A percentile compares a stretch with the other conserved stretches of the same genome.
Evolutionary conservation across 257 asterid species (phyloP).

Genomic region (Lavandula angustifolia): DNA sequence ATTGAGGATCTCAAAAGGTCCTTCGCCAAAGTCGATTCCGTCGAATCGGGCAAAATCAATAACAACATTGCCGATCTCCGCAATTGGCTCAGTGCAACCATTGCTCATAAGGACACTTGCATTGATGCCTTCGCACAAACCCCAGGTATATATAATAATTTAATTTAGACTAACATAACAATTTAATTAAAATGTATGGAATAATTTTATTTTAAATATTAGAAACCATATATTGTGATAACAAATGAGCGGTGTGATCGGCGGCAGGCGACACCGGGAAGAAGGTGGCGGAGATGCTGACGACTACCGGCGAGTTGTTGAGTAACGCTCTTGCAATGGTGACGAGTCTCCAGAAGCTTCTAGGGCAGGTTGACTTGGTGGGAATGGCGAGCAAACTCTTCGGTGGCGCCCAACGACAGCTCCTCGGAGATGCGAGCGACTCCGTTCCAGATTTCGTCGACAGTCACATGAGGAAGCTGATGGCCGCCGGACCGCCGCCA

Average conservation of each 20-base stretch:
- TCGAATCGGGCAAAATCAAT: conserved; percentile 34
- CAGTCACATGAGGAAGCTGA: conserved; percentile 36
- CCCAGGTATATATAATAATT: no score
- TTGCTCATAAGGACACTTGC: conserved; percentile 63
- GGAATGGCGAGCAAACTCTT: conserved; percentile 15
- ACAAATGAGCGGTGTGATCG: no score
- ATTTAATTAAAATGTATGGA: no score
- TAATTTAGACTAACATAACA: no score
- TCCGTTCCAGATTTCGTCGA: conserved; percentile 32
- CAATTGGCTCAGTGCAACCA: conserved; percentile 73
- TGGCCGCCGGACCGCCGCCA: conserved; percentile 21
- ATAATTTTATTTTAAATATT: no score
- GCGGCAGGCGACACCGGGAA: conserved; percentile 56
- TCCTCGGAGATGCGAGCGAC: background rate
- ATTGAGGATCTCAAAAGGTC: conserved; percentile 54
- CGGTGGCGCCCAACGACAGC: conserved; percentile 36
- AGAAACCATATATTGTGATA: no score
- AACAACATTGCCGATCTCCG: conserved; percentile 52
- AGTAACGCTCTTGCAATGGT: conserved; percentile 61
- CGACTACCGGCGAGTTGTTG: conserved; percentile 45
- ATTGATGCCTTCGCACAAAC: conserved; percentile 62
- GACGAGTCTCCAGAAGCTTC: conserved; percentile 36
- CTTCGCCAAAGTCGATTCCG: conserved; percentile 29
- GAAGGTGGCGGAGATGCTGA: conserved; percentile 55
- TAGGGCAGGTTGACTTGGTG: conserved; percentile 3